phyloP scores from a whole-genome alignment of 2,329 filamentous ascomycete genomes.

The Fusarium hainanense region DNA sequence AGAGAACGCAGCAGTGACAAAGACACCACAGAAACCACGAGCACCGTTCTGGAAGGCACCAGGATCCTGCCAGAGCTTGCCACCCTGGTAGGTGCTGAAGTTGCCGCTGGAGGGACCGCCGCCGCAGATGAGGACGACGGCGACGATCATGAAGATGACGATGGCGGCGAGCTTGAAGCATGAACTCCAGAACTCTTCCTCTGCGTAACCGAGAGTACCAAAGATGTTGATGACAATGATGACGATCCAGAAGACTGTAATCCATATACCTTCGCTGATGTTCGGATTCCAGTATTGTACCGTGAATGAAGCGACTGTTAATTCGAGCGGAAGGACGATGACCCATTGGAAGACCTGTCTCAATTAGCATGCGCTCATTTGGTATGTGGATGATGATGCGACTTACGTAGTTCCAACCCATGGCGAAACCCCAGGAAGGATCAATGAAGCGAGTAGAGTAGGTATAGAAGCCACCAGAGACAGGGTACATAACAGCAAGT shows the following conservation, averaged over 20 bases:
- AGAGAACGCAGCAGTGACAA: slow-evolving; percentile 76
- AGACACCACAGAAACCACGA: slow-evolving; percentile 75
- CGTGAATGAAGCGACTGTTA: slow-evolving; percentile 63
- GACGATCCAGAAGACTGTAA: slow-evolving; percentile 62
- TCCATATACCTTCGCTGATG: slow-evolving; percentile 62
- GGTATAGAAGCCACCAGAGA: slow-evolving; percentile 72
- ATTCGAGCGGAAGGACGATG: slow-evolving; percentile 61
- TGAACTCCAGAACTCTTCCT: slow-evolving; percentile 68
- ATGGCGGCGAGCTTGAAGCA: slow-evolving; percentile 67
- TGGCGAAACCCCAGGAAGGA: slow-evolving; percentile 68
- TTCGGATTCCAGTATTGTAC: slow-evolving; percentile 63
- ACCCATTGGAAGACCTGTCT: slow-evolving; percentile 59
- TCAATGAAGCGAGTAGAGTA: slow-evolving; percentile 71
- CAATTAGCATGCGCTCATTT: neutral
- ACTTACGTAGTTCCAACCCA: slow-evolving; percentile 56
- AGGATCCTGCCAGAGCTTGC: slow-evolving; percentile 50
- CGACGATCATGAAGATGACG: slow-evolving; percentile 71
- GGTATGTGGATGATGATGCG: fast-evolving
- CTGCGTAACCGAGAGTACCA: slow-evolving; percentile 63
- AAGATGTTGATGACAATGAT: slow-evolving; percentile 66
- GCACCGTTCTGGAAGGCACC: slow-evolving; percentile 75
- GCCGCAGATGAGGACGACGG: slow-evolving; percentile 66
- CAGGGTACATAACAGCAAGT: slow-evolving; percentile 69
- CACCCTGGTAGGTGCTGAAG: slow-evolving; percentile 58
- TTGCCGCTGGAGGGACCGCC: slow-evolving; percentile 62